Conservation (phyloP, 73 alveolate genomes). For the Paraurostyla sp. region DNA sequence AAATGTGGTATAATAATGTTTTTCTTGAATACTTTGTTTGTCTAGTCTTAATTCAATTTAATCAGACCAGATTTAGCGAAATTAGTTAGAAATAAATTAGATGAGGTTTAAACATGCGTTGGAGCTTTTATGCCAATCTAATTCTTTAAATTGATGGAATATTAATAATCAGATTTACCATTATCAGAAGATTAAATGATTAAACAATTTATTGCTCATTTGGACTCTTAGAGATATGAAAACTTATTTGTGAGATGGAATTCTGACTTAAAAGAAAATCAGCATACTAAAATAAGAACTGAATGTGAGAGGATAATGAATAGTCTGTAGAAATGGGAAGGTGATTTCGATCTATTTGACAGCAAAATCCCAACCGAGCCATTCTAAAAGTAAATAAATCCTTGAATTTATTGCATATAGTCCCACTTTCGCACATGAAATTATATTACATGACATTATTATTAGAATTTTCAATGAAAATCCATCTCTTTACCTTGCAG, state of each 20-base stretch:
- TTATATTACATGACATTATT: background rate
- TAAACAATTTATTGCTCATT: background rate
- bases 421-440: slow-evolving; percentile 31
- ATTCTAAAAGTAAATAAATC: slow-evolving; percentile 22
- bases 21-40: slow-evolving; percentile 21
- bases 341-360: background rate
- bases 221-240: slow-evolving; percentile 15
- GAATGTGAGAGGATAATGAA: slow-evolving; percentile 34
- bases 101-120: background rate
- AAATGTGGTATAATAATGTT: slow-evolving; percentile 6
- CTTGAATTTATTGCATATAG: background rate
- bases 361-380: background rate
- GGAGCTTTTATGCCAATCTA: slow-evolving; percentile 45
- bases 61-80: slow-evolving; percentile 18
- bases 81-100: background rate
- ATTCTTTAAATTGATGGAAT: slow-evolving; percentile 23
- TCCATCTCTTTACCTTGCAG: slow-evolving; percentile 47
- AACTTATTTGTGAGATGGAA: slow-evolving; percentile 45
- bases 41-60: background rate
- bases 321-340: background rate
- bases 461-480: slow-evolving; percentile 31
- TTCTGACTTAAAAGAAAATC: slow-evolving; percentile 22
- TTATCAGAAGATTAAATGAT: slow-evolving; percentile 31
- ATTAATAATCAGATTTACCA: background rate
- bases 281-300: background rate